A percentile compares a stretch with the other conserved stretches of the same genome.
Conservation (phyloP, 257 asterid genomes). For the Fraxinus americana region DNA sequence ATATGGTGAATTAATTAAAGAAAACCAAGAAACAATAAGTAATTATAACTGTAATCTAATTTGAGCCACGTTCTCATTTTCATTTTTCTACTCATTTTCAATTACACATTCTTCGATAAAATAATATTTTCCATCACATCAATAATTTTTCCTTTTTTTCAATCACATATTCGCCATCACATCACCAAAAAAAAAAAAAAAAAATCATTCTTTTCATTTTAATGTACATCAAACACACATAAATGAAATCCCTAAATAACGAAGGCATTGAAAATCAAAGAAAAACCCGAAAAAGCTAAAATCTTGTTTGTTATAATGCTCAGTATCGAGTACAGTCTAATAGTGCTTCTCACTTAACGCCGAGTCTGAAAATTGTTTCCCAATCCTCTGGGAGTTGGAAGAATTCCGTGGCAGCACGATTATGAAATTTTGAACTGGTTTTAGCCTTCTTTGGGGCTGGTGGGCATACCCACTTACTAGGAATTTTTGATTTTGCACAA, state of each 20-base stretch:
- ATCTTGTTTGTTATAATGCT: background rate
- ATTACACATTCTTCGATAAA: no score
- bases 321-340: background rate
- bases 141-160: no score
- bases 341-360: background rate
- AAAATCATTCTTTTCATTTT: no score
- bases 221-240: background rate
- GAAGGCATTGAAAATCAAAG: background rate
- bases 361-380: slow-evolving; percentile 40
- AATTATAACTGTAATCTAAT: no score
- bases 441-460: slow-evolving; percentile 52
- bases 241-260: slow-evolving; percentile 7
- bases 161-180: no score
- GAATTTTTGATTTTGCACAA: slow-evolving; percentile 39
- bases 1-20: no score
- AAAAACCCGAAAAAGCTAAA: background rate
- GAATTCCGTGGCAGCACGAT: slow-evolving; percentile 40
- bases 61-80: no score
- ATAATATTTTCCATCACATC: no score
- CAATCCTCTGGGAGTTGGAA: slow-evolving; percentile 51
- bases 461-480: slow-evolving; percentile 35
- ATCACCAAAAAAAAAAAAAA: no score
- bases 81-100: no score
- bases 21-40: no score
- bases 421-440: slow-evolving; percentile 25